These are phyloP conservation scores for Geotrichum restrictum DNA, from an alignment of 1,139 yeast species.

Conservation along the genomic window DNA sequence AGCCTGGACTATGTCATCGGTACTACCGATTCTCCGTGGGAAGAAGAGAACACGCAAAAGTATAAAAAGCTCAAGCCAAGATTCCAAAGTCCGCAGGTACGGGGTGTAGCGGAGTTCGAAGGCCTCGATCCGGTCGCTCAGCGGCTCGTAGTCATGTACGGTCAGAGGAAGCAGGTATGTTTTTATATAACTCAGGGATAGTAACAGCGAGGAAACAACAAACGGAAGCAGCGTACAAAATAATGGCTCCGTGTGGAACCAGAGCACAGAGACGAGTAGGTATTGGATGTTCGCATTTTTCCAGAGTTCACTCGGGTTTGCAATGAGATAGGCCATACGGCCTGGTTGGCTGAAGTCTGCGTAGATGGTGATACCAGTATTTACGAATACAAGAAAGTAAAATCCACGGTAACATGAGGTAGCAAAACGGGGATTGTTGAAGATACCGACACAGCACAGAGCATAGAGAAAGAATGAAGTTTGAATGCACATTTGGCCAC, in stretches of 20 bases:
- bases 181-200: conserved; percentile 62
- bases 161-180: conserved; percentile 65
- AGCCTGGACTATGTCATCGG: conserved; percentile 60
- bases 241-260: conserved; percentile 54
- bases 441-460: too few species aligned
- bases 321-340: conserved; percentile 19
- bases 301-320: conserved; percentile 39
- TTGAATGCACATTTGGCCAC: too few species aligned
- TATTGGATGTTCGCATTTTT: conserved; percentile 69
- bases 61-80: conserved; percentile 62
- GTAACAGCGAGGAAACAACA: conserved; percentile 66
- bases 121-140: conserved; percentile 45
- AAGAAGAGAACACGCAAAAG: conserved; percentile 44
- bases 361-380: conserved; percentile 67
- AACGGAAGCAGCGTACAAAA: conserved; percentile 64
- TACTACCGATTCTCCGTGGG: conserved; percentile 58
- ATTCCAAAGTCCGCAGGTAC: conserved; percentile 65
- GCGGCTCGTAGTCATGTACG: conserved; percentile 45
- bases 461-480: too few species aligned
- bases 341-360: conserved; percentile 45
- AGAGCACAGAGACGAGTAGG: conserved; percentile 52
- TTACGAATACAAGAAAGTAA: too few species aligned
- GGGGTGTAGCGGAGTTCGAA: conserved; percentile 66
- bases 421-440: too few species aligned
- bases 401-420: too few species aligned